These are phyloP conservation scores for Colletotrichum lini DNA, from an alignment of 2,329 filamentous ascomycete genomes.

Conservation along the genomic window DNA sequence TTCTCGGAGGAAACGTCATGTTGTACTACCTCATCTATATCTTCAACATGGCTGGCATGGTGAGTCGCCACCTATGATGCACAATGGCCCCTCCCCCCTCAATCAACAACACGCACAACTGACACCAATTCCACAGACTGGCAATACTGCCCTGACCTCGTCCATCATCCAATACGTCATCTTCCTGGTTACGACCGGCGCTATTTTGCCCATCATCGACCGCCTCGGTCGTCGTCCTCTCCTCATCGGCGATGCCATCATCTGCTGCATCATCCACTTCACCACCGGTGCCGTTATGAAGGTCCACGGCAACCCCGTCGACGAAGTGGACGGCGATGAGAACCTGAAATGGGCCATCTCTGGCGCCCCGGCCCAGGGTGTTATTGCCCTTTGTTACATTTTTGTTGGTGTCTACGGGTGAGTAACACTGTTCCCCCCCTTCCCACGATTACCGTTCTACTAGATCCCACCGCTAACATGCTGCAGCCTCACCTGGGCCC, in stretches of 20 bases:
- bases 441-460: background rate
- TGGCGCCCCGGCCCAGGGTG: conserved; percentile 61
- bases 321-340: conserved; percentile 60
- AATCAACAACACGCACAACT: background rate
- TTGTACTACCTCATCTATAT: conserved; percentile 75
- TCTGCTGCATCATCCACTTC: conserved; percentile 63
- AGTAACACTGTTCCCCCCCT: background rate
- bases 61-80: background rate
- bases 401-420: conserved; percentile 53
- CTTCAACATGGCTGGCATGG: conserved; percentile 72
- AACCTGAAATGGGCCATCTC: conserved; percentile 62
- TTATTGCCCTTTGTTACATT: conserved; percentile 66
- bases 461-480: background rate
- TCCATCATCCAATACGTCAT: conserved; percentile 70
- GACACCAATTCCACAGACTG: conserved; percentile 39
- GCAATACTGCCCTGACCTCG: conserved; percentile 58
- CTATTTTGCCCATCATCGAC: conserved; percentile 65
- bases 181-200: conserved; percentile 66
- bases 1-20: conserved; percentile 70
- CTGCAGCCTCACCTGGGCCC: conserved; percentile 53
- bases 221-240: conserved; percentile 63
- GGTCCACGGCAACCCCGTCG: conserved; percentile 59
- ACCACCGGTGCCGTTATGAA: conserved; percentile 66
- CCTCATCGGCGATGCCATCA: conserved; percentile 61
- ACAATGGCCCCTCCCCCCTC: too few species aligned